phyloP scores from a whole-genome alignment of 306 rosid genomes.

The Fragaria vesca region DNA sequence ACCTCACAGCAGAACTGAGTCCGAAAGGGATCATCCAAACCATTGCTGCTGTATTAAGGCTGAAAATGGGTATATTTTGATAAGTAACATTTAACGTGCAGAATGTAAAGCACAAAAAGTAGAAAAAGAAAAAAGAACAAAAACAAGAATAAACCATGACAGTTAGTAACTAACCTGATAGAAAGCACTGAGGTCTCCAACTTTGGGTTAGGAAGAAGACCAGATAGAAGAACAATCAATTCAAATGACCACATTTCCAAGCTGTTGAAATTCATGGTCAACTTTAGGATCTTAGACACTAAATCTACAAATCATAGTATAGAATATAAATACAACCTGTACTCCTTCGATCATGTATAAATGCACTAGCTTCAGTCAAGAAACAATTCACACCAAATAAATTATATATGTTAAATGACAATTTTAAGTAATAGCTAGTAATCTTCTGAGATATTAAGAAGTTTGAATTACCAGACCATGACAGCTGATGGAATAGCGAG shows the following conservation, averaged over 20 bases:
- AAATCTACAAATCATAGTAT: not conserved
- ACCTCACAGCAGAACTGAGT: conserved; percentile 77
- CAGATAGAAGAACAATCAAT: conserved; percentile 62
- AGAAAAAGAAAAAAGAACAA: not conserved
- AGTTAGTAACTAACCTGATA: conserved; percentile 42
- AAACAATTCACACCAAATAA: not conserved
- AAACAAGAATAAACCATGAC: not conserved
- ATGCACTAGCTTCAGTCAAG: not conserved
- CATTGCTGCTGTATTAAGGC: conserved; percentile 57
- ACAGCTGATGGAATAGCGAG: conserved; percentile 64
- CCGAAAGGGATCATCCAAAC: conserved; percentile 82
- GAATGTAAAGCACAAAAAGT: not conserved
- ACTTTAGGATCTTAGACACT: not conserved
- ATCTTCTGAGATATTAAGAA: not conserved
- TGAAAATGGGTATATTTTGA: conserved; percentile 20
- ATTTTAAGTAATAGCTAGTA: not conserved
- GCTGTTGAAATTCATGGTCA: conserved; percentile 28
- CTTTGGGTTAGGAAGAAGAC: conserved; percentile 65
- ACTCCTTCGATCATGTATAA: not conserved
- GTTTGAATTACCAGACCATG: conserved; percentile 52
- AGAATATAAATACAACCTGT: not conserved
- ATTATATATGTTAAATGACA: not conserved
- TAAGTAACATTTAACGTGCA: not conserved
- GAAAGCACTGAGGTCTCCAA: conserved; percentile 67
- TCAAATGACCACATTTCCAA: conserved; percentile 68